Evolutionary conservation across 2,329 filamentous ascomycete species (phyloP), one percentile per base, ranked within the genome.

Genomic region (Hymenoscyphus infarciens): DNA sequence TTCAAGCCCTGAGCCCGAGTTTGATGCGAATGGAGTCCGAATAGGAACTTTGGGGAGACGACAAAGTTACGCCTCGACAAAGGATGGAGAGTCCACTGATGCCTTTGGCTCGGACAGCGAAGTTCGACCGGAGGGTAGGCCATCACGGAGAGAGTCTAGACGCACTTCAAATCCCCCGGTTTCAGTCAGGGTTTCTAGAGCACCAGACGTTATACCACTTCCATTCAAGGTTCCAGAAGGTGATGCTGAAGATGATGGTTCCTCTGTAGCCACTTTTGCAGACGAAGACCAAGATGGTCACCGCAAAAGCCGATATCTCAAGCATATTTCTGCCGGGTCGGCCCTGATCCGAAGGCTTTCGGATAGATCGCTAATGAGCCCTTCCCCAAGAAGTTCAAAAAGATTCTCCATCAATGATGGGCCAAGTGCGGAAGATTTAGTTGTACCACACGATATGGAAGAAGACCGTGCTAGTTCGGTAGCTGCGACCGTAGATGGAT

Each of bases 191-290:
- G 52, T 59, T 8, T 64, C 62, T 3, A 39, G 39, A 31, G 74
- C 74, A n/a, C 84, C 84, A 3, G 75, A 81, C 7, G 78, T 91
- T 39, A 77, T 89, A 0, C 86, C 88, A 16, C 77, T 91, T 1
- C 88, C 89, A 0, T 90, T 91, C 74, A 81, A 73, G 10, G 77
- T 90, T 1, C 85, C 86, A 0, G 74, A 75, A 22, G 76, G 78
- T 13, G 76, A 79, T 1, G 76, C 80, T 4, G 73, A 76, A 6
- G 78, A 82, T 5, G 79, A 83, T 63, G 77, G 81, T 31, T 91
- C 88, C 2, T 90, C 90, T 1, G 80, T 90, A 22, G 90, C 88
- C 2, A 89, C 89, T 0, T 82, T 88, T 69, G 87, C 88, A 16
- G 87, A 89, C 62, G 78, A 81, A 35, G 85, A 88, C 31, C 79